phyloP scores from a whole-genome alignment of 305 asterid species.

The Fraxinus baroniana region DNA sequence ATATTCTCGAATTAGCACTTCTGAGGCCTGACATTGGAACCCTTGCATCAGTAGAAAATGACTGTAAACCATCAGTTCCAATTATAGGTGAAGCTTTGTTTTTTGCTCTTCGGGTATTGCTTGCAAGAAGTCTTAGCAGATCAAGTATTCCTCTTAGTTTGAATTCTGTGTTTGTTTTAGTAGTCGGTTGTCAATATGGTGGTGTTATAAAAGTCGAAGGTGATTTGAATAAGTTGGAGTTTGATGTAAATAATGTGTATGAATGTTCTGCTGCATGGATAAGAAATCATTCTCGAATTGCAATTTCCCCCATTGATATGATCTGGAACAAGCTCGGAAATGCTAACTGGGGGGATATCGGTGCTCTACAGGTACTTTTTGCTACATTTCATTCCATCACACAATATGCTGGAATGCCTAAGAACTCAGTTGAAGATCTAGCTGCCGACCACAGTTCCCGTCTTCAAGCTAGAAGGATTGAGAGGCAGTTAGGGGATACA shows the following conservation, averaged over 20 bases:
- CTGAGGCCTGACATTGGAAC: slow-evolving; percentile 66
- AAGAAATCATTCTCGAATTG: slow-evolving; percentile 53
- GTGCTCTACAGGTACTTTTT: slow-evolving; percentile 84
- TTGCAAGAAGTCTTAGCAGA: slow-evolving; percentile 82
- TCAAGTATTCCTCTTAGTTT: slow-evolving; percentile 66
- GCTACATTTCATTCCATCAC: slow-evolving; percentile 83
- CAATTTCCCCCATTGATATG: slow-evolving; percentile 79
- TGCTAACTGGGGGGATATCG: slow-evolving; percentile 95
- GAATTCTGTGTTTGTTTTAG: slow-evolving; percentile 67
- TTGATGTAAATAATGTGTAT: slow-evolving; percentile 63
- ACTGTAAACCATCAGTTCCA: slow-evolving; percentile 48
- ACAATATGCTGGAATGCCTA: slow-evolving; percentile 78
- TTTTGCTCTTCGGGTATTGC: slow-evolving; percentile 75
- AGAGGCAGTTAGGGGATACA: slow-evolving; percentile 66
- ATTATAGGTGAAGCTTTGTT: slow-evolving; percentile 74
- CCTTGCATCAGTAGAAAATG: slow-evolving; percentile 40
- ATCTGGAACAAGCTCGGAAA: slow-evolving; percentile 98
- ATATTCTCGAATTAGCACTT: slow-evolving; percentile 76
- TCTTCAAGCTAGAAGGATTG: slow-evolving; percentile 79
- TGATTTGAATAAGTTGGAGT: slow-evolving; percentile 69
- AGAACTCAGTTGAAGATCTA: slow-evolving; percentile 74
- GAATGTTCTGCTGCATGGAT: slow-evolving; percentile 86
- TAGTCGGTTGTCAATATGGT: slow-evolving; percentile 81
- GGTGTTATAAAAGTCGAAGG: slow-evolving; percentile 87
- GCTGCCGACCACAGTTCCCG: slow-evolving; percentile 94